Evolutionary conservation across 2,329 filamentous ascomycete species (phyloP), one percentile per base, ranked within the genome.

Genomic region (Curvularia lunata): DNA sequence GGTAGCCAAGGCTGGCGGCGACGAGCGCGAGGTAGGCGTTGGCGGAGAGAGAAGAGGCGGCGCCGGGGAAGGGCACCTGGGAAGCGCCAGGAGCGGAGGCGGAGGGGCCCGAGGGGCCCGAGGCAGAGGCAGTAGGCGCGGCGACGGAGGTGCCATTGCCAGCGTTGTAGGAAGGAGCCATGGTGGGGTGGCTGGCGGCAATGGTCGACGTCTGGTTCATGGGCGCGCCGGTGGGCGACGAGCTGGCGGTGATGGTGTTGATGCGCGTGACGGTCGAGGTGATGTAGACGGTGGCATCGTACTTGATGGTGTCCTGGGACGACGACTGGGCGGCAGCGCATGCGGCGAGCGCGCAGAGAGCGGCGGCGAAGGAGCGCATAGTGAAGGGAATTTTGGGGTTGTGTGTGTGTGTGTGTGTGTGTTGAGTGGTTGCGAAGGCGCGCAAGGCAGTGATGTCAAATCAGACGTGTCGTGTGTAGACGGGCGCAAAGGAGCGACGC

Each of bases 201-300:
- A 75, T 70, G 66, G 72, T 75, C 37, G 71, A 68, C 42, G 74
- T 76, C 46, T 64, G 62, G 72, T 76, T 76, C 25, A 65, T 65
- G 56, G 67, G 63, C 7, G 55, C 43, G n/a, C 56, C 67, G 23
- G 71, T 58, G 40, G 71, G 61, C 9, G 69, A 69, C 64, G 70
- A 66, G 18, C 70, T 70, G 53, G 69, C 59, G 48, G 75, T 77
- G 65, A 76, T 67, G 49, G 75, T 76, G 72, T 75, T 73, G 66
- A 77, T 68, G 61, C 68, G 71, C 65, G 73, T 72, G 67, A 78
- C 66, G 60, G 75, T 78, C 16, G 67, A 70, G 55, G 75, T 76
- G 51, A 75, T 53, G 59, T 74, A 76, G 69, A 74, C 70, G 61
- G 75, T 77, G 16, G 74, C 63, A 48, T 75, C 72, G 59, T 74